Base-by-base conservation (phyloP, 345 rosid genomes). In the Pugionium dolabratum region DNA sequence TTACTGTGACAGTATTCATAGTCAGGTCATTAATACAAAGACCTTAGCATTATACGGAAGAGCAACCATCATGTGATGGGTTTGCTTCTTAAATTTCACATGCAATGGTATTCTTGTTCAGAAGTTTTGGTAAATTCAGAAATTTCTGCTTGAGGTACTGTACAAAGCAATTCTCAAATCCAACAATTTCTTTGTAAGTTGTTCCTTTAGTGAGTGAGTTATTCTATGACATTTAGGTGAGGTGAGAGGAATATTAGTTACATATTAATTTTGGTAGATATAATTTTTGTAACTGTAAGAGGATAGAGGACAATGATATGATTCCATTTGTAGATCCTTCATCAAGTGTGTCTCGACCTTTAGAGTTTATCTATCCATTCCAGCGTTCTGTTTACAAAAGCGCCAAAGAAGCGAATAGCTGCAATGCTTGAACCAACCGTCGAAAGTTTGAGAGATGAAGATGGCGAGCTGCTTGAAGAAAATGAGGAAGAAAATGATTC, bases 381-480 rank as follows among this genome's bases (percentile, higher is more conserved):
- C 4, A 44, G 39, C 60, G 7, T 74, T 56, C 4, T 58, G 59
- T 55, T 76, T 68, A 61, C 82, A 55, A 93, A 88, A 80, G 87
- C 83, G 2, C 86, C 91, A 32, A 88, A 78, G 81, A 94, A 88
- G 79, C 88, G 86, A 29, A 79, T 86, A 65, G 90, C 88, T 47
- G 91, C 95, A 9, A 82, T 85, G 65, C 71, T 88, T 54, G 99
- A 94, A 77, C 88, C 96, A 28, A 33, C 81, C 48, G 86, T 18
- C 72, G 92, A 83, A 39, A 82, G 78, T 68, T 55, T 79, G 58
- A 81, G 83, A 61, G 97, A 74, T 79, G 90, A 80, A 64, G 81
- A 82, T 70, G 92, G 77, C 28, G 88, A 75, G 36, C 72, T 54
- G 4, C 47, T 79, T 61, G 84, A 75, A 47, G 89, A 79, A 71